phyloP scores from a whole-genome alignment of 1,139 yeast species.

The Debaryomyces nepalensis region DNA sequence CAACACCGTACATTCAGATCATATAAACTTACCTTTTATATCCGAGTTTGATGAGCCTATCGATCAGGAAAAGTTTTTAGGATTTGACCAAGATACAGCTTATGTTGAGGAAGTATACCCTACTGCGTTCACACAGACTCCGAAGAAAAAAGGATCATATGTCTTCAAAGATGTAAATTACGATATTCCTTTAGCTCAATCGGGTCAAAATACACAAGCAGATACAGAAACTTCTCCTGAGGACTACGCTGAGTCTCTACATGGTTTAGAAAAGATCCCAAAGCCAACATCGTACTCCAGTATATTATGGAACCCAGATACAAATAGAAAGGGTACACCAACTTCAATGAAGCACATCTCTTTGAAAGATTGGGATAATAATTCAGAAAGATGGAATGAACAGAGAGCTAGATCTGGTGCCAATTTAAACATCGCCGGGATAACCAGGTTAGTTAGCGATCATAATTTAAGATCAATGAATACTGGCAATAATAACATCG shows the following conservation, averaged over 20 bases:
- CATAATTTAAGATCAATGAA: slow-evolving; percentile 15
- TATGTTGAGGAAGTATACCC: slow-evolving; percentile 5
- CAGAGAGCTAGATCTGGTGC: slow-evolving; percentile 29
- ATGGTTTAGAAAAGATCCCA: slow-evolving; percentile 42
- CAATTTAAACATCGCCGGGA: slow-evolving; percentile 18
- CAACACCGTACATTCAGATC: slow-evolving; percentile 16
- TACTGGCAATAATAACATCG: not conserved
- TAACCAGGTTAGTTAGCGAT: slow-evolving; percentile 21
- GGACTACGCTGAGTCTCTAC: slow-evolving; percentile 24
- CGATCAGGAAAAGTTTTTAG: slow-evolving; percentile 26
- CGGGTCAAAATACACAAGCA: not conserved
- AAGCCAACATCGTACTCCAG: slow-evolving; percentile 15
- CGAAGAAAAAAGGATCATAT: slow-evolving; percentile 1
- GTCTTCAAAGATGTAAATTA: not conserved
- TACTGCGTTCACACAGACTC: not conserved
- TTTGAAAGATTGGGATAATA: slow-evolving; percentile 38
- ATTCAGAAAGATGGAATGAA: slow-evolving; percentile 29
- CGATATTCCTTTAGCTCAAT: not conserved
- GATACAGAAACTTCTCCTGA: slow-evolving; percentile 13
- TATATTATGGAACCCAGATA: slow-evolving; percentile 9
- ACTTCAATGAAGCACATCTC: slow-evolving; percentile 27
- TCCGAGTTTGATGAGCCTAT: slow-evolving; percentile 32
- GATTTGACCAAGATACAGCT: slow-evolving; percentile 31
- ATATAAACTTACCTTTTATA: slow-evolving; percentile 26
- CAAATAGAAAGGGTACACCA: slow-evolving; percentile 14